Base-by-base conservation (phyloP, 805 yeast species). In the Metschnikowia noctiluminum region DNA sequence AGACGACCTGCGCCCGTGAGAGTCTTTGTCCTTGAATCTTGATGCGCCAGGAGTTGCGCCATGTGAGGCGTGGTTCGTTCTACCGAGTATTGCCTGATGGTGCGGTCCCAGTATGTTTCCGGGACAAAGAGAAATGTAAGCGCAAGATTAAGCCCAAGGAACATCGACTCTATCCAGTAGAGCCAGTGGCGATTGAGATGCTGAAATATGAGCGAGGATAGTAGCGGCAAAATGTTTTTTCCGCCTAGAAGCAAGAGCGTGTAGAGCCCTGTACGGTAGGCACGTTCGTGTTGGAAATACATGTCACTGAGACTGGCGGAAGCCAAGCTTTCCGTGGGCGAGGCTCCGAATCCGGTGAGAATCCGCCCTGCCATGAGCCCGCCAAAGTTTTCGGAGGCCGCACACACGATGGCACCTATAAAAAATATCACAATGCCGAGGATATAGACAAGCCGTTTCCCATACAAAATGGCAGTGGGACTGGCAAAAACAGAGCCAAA, bases 71-170 rank as follows among this genome's bases (percentile, higher is more conserved):
- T n/a, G n/a, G n/a, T n/a, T n/a, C n/a, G n/a, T n/a, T n/a, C n/a
- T n/a, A n/a, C n/a, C n/a, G n/a, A n/a, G n/a, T n/a, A n/a, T 46
- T 65, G 62, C 16, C 64, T 68, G 6, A 84, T 83, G 0, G 77
- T 60, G 48, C 87, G 68, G 50, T 77, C 80, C 83, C 84, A 81
- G 63, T 78, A 81, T 1, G 87, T 82, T 49, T 82, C 87, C 2
- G 86, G 87, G 16, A 80, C 85, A 59, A 80, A 81, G 11, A 81
- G 57, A 48, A 72, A 74, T 12, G 79, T 74, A 28, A 74, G 61
- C 2, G 74, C 55, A 32, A 79, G 65, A 54, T 71, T 68, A 36
- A 69, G 59, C 0, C 80, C 85, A 12, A 78, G 68, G 47, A 81
- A 70, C 35, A 81, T 80, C 11, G 82, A 66, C 39, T 78, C 63